Evolutionary conservation across 805 yeast species (phyloP).

Genomic region (Cyberlindnera suaveolens): DNA sequence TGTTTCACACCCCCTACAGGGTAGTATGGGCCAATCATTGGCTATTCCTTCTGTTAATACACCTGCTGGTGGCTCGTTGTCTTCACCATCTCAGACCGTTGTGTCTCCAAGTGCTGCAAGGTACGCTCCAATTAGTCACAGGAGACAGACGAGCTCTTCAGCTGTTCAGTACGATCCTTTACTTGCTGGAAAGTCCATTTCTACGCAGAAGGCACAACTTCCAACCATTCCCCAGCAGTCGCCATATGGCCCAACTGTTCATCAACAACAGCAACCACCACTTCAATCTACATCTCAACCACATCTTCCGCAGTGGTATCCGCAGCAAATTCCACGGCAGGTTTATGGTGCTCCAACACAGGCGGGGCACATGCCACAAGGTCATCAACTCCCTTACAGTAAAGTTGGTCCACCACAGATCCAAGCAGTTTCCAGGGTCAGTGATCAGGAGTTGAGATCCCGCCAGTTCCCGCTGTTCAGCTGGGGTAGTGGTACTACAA

Average conservation of each 20-base stretch:
- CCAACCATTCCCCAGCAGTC: constrained; percentile 2
- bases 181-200: constrained; percentile 15
- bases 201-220: constrained; percentile 4
- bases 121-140: constrained; percentile 34
- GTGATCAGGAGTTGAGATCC: constrained; percentile 47
- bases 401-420: neutral
- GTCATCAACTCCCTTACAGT: neutral
- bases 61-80: neutral
- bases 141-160: constrained; percentile 23
- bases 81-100: constrained; percentile 9
- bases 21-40: no score
- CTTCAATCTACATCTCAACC: neutral
- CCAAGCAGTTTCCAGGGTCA: constrained; percentile 18
- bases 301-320: neutral
- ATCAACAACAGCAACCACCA: constrained; percentile 2
- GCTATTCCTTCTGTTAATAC: no score
- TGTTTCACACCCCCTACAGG: no score
- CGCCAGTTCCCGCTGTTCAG: constrained; percentile 74
- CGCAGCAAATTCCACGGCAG: neutral
- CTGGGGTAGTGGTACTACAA: constrained; percentile 48
- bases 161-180: constrained; percentile 25
- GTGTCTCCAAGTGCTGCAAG: constrained; percentile 24
- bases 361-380: neutral
- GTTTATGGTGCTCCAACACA: neutral
- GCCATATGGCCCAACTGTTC: neutral